These are phyloP conservation scores for Flaveria ramosissima DNA, from an alignment of 129 eudicot genomes.

Conservation along the genomic window DNA sequence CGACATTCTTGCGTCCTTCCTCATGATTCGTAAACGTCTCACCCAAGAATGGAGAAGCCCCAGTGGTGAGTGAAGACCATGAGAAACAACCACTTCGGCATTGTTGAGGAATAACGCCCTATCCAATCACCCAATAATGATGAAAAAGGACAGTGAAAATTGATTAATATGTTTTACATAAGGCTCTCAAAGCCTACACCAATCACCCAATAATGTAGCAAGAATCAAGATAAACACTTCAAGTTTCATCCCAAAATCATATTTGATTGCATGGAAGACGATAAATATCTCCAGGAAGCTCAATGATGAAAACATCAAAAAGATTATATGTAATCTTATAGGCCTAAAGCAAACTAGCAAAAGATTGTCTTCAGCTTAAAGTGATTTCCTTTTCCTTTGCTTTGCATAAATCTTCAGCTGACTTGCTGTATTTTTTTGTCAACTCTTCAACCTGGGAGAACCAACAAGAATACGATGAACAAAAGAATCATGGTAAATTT, in stretches of 20 bases:
- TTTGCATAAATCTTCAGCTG: conserved; percentile 95
- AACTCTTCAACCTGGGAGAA: conserved; percentile 73
- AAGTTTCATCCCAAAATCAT: neutral
- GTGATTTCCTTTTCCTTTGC: conserved; percentile 90
- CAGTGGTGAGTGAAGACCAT: too few species aligned
- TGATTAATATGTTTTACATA: neutral
- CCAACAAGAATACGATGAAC: conserved; percentile 23
- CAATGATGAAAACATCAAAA: neutral
- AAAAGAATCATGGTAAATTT: neutral
- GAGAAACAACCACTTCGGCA: too few species aligned
- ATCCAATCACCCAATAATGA: too few species aligned
- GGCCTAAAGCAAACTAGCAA: neutral
- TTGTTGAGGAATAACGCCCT: too few species aligned
- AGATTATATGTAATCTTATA: neutral
- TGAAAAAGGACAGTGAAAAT: neutral
- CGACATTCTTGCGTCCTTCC: too few species aligned
- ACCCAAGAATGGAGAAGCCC: too few species aligned
- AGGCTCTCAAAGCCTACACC: conserved; percentile 12
- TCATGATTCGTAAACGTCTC: too few species aligned
- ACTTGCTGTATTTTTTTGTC: conserved; percentile 82
- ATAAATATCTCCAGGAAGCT: neutral
- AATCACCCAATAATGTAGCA: conserved; percentile 1
- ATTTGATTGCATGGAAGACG: conserved; percentile 4
- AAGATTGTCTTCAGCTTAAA: conserved; percentile 42
- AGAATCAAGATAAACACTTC: neutral